Conservation (phyloP, 2,329 filamentous ascomycete species). For the Trichophyton equinum region DNA sequence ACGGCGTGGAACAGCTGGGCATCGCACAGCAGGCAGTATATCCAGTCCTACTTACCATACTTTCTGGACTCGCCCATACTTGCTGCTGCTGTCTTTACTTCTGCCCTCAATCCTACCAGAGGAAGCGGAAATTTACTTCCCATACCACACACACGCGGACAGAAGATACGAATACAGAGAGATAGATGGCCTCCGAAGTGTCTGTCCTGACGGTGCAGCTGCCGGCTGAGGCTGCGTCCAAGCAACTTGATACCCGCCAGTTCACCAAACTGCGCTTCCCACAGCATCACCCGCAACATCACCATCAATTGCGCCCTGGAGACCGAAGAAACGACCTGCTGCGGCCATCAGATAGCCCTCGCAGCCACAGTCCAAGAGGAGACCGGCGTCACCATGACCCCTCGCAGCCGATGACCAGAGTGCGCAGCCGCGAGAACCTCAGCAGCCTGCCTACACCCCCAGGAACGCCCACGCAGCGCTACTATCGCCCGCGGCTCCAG, state of each 20-base stretch:
- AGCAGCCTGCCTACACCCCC: background rate
- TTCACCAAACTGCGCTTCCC: conserved; percentile 4
- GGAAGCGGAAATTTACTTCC: background rate
- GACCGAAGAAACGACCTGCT: background rate
- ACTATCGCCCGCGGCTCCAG: background rate
- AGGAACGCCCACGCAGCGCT: background rate
- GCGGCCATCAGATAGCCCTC: background rate
- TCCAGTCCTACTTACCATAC: background rate
- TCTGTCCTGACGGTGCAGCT: conserved; percentile 2
- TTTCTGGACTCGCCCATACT: background rate
- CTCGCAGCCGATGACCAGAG: background rate
- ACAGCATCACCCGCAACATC: background rate
- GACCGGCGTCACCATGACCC: background rate
- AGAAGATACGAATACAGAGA: background rate
- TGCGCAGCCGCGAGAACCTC: background rate
- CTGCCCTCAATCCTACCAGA: background rate
- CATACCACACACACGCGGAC: background rate
- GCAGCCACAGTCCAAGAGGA: background rate
- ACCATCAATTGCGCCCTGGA: background rate
- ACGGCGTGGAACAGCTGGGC: background rate
- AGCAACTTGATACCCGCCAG: background rate
- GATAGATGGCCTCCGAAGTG: background rate
- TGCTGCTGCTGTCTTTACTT: background rate
- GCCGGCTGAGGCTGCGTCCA: background rate
- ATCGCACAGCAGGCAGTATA: background rate